A percentile compares a stretch with the other conserved stretches of the same genome.
These are phyloP conservation scores for Elsinoe batatas DNA, from an alignment of 2,329 filamentous ascomycete genomes.

Conservation along the genomic window DNA sequence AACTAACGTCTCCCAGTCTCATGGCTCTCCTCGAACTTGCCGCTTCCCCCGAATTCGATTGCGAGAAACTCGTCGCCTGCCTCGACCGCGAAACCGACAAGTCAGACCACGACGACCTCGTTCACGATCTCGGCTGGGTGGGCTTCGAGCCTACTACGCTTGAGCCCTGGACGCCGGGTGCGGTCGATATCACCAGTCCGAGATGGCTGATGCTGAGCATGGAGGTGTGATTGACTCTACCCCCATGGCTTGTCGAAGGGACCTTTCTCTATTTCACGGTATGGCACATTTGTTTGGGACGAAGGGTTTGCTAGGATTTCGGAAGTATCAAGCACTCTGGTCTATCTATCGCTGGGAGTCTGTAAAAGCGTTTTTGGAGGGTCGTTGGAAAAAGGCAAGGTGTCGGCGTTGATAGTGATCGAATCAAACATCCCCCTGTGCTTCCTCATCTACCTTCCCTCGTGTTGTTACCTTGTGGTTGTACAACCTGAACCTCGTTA, in stretches of 20 bases:
- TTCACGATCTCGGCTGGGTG: conserved; percentile 84
- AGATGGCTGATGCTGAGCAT: conserved; percentile 82
- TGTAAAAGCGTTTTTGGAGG: neutral
- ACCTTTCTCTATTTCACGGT: neutral
- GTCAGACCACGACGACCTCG: conserved; percentile 55
- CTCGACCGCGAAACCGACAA: conserved; percentile 58
- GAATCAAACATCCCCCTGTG: neutral
- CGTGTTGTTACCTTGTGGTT: no score
- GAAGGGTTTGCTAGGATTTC: neutral
- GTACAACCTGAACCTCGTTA: no score
- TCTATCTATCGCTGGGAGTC: neutral
- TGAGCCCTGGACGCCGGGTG: conserved; percentile 57
- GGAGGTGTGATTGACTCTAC: conserved; percentile 54
- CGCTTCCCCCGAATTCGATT: conserved; percentile 59
- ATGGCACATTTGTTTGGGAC: neutral
- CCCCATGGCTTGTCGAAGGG: neutral
- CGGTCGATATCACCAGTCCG: conserved; percentile 54
- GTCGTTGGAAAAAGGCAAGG: neutral
- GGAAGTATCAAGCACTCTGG: neutral
- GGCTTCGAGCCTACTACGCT: conserved; percentile 78
- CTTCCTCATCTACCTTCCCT: no score
- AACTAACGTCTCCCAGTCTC: conserved; percentile 43
- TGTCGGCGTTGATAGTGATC: neutral
- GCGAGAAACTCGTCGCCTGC: conserved; percentile 68
- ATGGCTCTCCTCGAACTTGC: conserved; percentile 87